phyloP scores from a whole-genome alignment of 2,329 filamentous ascomycete genomes.

The Neophaeococcomyces aloes region DNA sequence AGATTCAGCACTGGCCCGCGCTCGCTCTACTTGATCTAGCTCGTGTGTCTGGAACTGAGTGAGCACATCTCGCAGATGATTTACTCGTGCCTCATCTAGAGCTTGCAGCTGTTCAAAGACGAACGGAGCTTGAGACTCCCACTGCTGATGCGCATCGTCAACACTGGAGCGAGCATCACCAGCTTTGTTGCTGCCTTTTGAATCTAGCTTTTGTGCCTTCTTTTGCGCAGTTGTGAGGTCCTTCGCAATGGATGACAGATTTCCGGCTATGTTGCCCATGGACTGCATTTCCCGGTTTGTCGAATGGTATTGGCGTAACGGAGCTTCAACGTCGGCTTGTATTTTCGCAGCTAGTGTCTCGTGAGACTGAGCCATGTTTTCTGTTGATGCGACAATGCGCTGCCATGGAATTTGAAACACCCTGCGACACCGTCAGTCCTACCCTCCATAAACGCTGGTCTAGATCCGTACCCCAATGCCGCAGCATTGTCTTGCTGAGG shows the following conservation, averaged over 20 bases:
- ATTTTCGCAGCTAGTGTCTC: slow-evolving; percentile 69
- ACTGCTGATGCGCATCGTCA: slow-evolving; percentile 70
- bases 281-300: slow-evolving; percentile 66
- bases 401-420: slow-evolving; percentile 87
- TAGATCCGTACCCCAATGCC: slow-evolving; percentile 66
- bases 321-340: slow-evolving; percentile 76
- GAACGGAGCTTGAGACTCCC: slow-evolving; percentile 89
- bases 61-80: slow-evolving; percentile 78
- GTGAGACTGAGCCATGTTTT: slow-evolving; percentile 74
- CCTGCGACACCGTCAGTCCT: slow-evolving; percentile 38
- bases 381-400: slow-evolving; percentile 69
- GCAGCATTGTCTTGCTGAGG: slow-evolving; percentile 63
- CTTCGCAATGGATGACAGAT: slow-evolving; percentile 68
- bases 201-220: slow-evolving; percentile 71
- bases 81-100: slow-evolving; percentile 77
- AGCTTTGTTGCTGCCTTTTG: slow-evolving; percentile 62
- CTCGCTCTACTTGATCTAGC: slow-evolving; percentile 71
- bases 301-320: slow-evolving; percentile 63
- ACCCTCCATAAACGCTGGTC: background rate
- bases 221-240: slow-evolving; percentile 77
- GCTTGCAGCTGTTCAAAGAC: slow-evolving; percentile 89
- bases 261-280: slow-evolving; percentile 70
- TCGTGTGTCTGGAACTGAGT: slow-evolving; percentile 93
- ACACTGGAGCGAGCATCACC: slow-evolving; percentile 63
- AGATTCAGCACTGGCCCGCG: slow-evolving; percentile 62